phyloP scores from a whole-genome alignment of 169 alveolate genomes.

The Cryptosporidium tyzzeri region DNA sequence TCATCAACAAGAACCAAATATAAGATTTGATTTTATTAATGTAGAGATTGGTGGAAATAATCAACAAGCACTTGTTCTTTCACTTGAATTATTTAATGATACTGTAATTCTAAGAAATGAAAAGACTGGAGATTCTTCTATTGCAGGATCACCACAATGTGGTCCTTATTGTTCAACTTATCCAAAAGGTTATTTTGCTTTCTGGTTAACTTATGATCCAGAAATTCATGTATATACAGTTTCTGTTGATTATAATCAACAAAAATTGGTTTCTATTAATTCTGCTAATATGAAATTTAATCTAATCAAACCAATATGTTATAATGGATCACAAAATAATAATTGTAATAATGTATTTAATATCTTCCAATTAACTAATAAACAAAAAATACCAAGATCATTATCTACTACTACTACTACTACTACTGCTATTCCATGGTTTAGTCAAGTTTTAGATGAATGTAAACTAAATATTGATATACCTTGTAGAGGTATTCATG shows the following conservation, averaged over 20 bases:
- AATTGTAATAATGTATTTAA: not conserved
- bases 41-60: not conserved
- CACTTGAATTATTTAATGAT: conserved; percentile 18
- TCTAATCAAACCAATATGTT: not conserved
- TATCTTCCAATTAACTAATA: conserved; percentile 34
- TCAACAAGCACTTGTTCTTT: conserved; percentile 10
- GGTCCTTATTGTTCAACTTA: conserved; percentile 19
- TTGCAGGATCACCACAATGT: conserved; percentile 28
- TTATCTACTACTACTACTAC: conserved; percentile 61
- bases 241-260: conserved; percentile 13
- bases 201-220: conserved; percentile 33
- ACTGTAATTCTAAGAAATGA: conserved; percentile 28
- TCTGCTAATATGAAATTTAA: conserved; percentile 11
- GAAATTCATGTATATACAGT: conserved; percentile 12
- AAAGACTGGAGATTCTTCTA: conserved; percentile 13
- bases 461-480: conserved; percentile 8
- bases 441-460: conserved; percentile 38
- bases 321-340: no score
- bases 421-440: conserved; percentile 63
- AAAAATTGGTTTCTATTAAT: conserved; percentile 2
- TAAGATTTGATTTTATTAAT: conserved; percentile 19
- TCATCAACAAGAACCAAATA: not conserved
- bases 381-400: conserved; percentile 18
- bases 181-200: conserved; percentile 15
- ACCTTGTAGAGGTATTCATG: conserved; percentile 57